Evolutionary conservation across 2,329 filamentous ascomycete genomes (phyloP), one percentile per base, ranked within the genome.

Genomic region (Phialemonium atrogriseum): DNA sequence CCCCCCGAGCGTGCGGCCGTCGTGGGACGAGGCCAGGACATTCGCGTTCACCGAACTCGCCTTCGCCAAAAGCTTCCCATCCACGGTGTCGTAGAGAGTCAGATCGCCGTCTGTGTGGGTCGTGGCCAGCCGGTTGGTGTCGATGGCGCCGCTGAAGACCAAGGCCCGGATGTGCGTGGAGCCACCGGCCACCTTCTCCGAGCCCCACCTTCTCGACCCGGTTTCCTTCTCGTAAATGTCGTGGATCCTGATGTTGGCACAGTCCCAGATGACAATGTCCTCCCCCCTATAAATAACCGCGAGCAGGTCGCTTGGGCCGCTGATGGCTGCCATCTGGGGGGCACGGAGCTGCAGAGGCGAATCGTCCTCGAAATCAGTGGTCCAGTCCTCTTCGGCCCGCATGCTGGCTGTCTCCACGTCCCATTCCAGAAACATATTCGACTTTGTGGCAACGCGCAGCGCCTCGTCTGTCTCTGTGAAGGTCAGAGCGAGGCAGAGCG

Each of bases 91-190:
- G 26, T 41, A 53, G 0, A 53, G 25, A 0, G 51, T 30, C 1
- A 52, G 27, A 19, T 53, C 47, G 1, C 53, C 51, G 20, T 54
- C 50, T 0, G 33, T 19, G 17, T 51, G 55, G 1, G 44, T 40
- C 13, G 44, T 49, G 1, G 48, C 48, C 5, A 55, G 32, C 1
- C 49, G 29, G 10, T 30, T 34, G 1, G 32, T 38, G 9, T 43
- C 41, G 0, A 39, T 13, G 3, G 41, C 37, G 0, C 32, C 35
- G 12, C 46, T 35, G 25, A 56, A 51, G 1, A 39, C 40, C 8
- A 49, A 21, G 2, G 36, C 41, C 10, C 23, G 26, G 1, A 47
- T 44, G 1, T 38, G 42, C 3, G 37, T 34, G 8, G 26, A 24
- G 4, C 38, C 29, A 9, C 36, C 32, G 13, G 34, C 37, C 4